Percentiles rank a stretch among this genome's conserved stretches.
phyloP scores from a whole-genome alignment of 2,329 filamentous ascomycete genomes.

The Colletotrichum lupini region DNA sequence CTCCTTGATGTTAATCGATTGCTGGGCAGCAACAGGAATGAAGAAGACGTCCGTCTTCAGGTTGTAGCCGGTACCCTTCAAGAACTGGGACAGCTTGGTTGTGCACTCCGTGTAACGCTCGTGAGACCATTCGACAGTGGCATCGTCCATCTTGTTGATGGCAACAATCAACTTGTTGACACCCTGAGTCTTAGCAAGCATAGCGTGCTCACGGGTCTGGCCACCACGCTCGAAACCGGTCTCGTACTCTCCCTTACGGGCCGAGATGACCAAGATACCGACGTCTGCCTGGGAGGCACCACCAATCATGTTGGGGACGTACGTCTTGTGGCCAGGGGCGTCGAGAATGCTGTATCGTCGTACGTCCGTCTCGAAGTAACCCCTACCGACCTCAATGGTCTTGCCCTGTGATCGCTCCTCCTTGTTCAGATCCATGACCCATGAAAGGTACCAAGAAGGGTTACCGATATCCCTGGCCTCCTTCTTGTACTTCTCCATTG shows the following conservation, averaged over 20 bases:
- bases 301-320: slow-evolving; percentile 98
- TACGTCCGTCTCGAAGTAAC: slow-evolving; percentile 97
- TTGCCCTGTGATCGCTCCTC: slow-evolving; percentile 97
- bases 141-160: slow-evolving; percentile 99
- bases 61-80: slow-evolving; percentile 95
- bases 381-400: slow-evolving; percentile 96
- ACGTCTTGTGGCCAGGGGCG: slow-evolving; percentile 97
- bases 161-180: slow-evolving; percentile 96
- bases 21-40: slow-evolving; percentile 96
- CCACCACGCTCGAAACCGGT: slow-evolving; percentile 97
- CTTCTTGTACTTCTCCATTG: slow-evolving; percentile 96
- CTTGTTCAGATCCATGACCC: slow-evolving; percentile 96
- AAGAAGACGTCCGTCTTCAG: slow-evolving; percentile 92
- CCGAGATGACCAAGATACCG: slow-evolving; percentile 94
- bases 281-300: slow-evolving; percentile 94
- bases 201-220: slow-evolving; percentile 96
- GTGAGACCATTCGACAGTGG: slow-evolving; percentile 95
- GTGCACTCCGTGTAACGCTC: slow-evolving; percentile 94
- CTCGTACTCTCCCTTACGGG: slow-evolving; percentile 98
- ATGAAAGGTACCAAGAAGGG: slow-evolving; percentile 99
- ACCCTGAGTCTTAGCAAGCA: slow-evolving; percentile 97
- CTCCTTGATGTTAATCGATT: slow-evolving; percentile 87
- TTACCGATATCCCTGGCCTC: slow-evolving; percentile 96
- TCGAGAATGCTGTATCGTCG: slow-evolving; percentile 96
- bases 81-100: slow-evolving; percentile 85